Base-by-base conservation (phyloP, 2,329 filamentous ascomycete species). In the Ceratocystis colombiana region DNA sequence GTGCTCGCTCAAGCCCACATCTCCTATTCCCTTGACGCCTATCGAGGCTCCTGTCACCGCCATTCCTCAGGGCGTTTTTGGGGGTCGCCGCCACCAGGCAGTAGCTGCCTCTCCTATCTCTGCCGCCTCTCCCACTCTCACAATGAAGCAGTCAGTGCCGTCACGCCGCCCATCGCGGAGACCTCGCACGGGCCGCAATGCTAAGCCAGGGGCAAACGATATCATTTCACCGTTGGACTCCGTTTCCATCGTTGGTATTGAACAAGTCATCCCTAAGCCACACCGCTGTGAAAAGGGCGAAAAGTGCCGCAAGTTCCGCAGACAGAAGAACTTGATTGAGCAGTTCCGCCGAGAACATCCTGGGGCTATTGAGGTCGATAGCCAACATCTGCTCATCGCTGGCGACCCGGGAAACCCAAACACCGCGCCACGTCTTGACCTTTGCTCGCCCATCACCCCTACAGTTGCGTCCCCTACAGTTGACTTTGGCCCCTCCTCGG, bases 161-260 rank as follows among this genome's bases (percentile, higher is more conserved):
- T 30, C 64, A 1, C 64, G 67, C n/a, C 64, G 67, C 8, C 64
- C 64, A 17, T 64, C 59, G 20, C 61, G 67, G 10, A 48, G 64
- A 25, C 61, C 62, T 46, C 50, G 59, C 41, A 63, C 64, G 8
- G 62, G 28, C 2, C 53, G 44, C 68, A 75, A 74, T 68, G 73
- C 75, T 15, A 76, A 77, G 3, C 59, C 41, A 15, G 45, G 45
- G 73, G 74, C 55, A 64, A 83, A 85, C 69, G 88, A 92, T 71
- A 77, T 84, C 61, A 87, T 94, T 73, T 87, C 87, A 1, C 90
- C 90, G 1, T 82, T 86, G 67, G 89, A 96, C 74, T 93, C 90
- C 0, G 87, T 94, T 3, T 96, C 90, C 0, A 96, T 96, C 71
- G 90, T 96, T 44, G 91, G 88, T 33, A 96, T 96, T 69, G 91